Evolutionary conservation across 2,329 filamentous ascomycete genomes (phyloP).

Genomic region (Coniochaeta ligniaria): DNA sequence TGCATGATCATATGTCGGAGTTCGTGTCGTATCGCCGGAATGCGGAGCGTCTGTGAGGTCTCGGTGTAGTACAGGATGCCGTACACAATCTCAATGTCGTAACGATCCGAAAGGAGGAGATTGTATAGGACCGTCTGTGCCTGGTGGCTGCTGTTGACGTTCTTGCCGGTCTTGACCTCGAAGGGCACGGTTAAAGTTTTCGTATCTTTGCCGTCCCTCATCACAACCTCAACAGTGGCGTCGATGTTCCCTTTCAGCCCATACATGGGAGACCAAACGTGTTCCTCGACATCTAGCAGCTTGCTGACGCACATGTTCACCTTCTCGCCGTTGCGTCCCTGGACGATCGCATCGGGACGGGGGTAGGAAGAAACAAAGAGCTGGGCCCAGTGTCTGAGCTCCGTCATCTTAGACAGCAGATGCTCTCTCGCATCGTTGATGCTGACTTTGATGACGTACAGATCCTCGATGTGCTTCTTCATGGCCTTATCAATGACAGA

Average conservation of each 20-base stretch:
- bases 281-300: constrained; percentile 91
- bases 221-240: constrained; percentile 83
- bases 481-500: constrained; percentile 61
- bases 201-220: constrained; percentile 60
- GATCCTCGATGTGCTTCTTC: constrained; percentile 75
- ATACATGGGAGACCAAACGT: constrained; percentile 97
- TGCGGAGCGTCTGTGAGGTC: constrained; percentile 74
- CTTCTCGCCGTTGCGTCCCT: constrained; percentile 70
- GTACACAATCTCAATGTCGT: constrained; percentile 85
- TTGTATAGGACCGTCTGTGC: constrained; percentile 96
- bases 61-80: constrained; percentile 96
- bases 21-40: constrained; percentile 80
- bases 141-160: constrained; percentile 73
- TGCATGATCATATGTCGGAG: constrained; percentile 96
- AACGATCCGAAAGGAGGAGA: constrained; percentile 83
- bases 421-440: constrained; percentile 69
- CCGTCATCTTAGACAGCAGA: constrained; percentile 73
- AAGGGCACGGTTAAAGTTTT: constrained; percentile 80
- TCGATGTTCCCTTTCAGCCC: constrained; percentile 97
- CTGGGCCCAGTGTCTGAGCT: constrained; percentile 76
- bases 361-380: constrained; percentile 66
- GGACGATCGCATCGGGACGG: constrained; percentile 63
- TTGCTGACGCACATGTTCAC: constrained; percentile 84
- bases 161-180: constrained; percentile 91
- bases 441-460: constrained; percentile 80